Conservation (phyloP, 257 asterid genomes). For the Salvia splendens region DNA sequence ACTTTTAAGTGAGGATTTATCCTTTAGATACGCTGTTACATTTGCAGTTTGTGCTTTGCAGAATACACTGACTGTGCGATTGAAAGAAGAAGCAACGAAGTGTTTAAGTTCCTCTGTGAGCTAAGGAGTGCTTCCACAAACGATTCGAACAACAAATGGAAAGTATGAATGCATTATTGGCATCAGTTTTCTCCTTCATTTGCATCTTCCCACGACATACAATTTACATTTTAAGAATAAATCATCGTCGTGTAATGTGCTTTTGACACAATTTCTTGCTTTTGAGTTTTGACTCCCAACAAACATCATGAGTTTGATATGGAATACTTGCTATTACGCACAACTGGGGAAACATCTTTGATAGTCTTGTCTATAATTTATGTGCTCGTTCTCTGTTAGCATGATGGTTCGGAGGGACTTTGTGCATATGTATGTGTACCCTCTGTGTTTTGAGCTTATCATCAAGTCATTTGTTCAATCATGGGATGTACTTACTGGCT, state of each 20-base stretch:
- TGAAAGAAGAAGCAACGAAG: conserved; percentile 67
- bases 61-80: conserved; percentile 52
- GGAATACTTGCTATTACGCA: no score
- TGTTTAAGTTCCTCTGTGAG: conserved; percentile 66
- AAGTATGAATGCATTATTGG: conserved; percentile 47
- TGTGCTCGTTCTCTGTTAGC: no score
- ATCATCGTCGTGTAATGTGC: no score
- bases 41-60: conserved; percentile 38
- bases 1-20: background rate
- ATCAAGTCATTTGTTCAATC: background rate
- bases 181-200: conserved; percentile 15
- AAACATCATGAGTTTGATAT: no score
- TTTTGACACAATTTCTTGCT: no score
- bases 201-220: background rate
- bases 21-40: background rate
- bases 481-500: background rate
- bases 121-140: conserved; percentile 71
- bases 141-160: conserved; percentile 58
- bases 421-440: no score
- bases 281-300: no score
- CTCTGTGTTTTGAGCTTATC: background rate
- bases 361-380: no score
- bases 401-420: background rate
- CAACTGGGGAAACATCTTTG: no score
- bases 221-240: background rate